Conservation (phyloP, 2,329 filamentous ascomycete genomes). For the Trichoderma sp. region DNA sequence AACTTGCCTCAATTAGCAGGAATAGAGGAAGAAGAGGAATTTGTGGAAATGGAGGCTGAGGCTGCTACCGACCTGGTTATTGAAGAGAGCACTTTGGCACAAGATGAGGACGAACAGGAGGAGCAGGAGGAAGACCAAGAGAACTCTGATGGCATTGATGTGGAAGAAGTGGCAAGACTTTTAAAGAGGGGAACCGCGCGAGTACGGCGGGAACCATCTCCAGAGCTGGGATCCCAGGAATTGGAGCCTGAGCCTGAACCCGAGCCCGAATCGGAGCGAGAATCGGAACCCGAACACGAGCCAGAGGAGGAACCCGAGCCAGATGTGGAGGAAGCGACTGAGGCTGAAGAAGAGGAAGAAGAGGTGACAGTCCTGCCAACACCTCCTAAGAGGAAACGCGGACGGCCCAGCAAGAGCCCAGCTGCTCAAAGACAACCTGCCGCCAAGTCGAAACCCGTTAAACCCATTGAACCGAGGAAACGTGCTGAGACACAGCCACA, state of each 20-base stretch:
- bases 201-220: slow-evolving; percentile 36
- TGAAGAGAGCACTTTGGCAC: neutral
- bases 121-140: slow-evolving; percentile 30
- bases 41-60: neutral
- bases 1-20: slow-evolving; percentile 1
- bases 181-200: slow-evolving; percentile 44
- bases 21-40: slow-evolving; percentile 13
- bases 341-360: neutral
- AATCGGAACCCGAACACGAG: neutral
- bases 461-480: slow-evolving; percentile 25
- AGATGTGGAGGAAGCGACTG: neutral
- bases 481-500: neutral
- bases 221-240: slow-evolving; percentile 41
- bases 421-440: slow-evolving; percentile 42
- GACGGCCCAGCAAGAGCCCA: slow-evolving; percentile 39
- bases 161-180: slow-evolving; percentile 41
- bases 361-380: slow-evolving; percentile 23
- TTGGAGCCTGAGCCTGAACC: neutral
- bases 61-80: neutral
- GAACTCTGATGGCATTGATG: slow-evolving; percentile 46
- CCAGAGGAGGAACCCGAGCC: neutral
- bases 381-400: slow-evolving; percentile 39
- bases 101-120: neutral
- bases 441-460: slow-evolving; percentile 28
- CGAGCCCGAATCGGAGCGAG: neutral